A percentile compares a stretch with the other conserved stretches of the same genome.
phyloP scores from a whole-genome alignment of 495 filamentous ascomycete species.

The Annulohypoxylon maeteangense region DNA sequence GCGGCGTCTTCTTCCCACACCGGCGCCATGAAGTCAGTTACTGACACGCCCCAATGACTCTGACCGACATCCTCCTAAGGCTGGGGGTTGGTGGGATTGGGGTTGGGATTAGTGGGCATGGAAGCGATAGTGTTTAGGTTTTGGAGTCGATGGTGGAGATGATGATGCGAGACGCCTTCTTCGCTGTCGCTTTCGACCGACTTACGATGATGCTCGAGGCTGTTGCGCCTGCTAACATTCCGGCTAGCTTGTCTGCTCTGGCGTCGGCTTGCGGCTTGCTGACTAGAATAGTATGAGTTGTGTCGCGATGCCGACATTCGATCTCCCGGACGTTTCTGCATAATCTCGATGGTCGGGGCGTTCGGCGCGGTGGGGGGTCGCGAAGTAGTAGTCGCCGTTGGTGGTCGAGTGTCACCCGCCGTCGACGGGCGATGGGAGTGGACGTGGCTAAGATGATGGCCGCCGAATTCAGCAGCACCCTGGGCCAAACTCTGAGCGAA shows the following conservation, averaged over 20 bases:
- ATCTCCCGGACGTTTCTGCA: slow-evolving; percentile 40
- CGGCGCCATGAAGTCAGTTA: not conserved
- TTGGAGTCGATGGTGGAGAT: slow-evolving; percentile 36
- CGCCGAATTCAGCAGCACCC: slow-evolving; percentile 58
- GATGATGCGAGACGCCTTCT: slow-evolving; percentile 33
- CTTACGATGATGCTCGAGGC: slow-evolving; percentile 27
- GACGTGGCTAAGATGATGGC: slow-evolving; percentile 38
- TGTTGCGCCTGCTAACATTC: slow-evolving; percentile 40
- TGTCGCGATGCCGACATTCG: slow-evolving; percentile 42
- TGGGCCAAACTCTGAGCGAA: slow-evolving; percentile 78
- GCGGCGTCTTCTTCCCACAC: slow-evolving; percentile 9
- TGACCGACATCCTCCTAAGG: slow-evolving; percentile 2
- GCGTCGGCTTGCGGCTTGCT: slow-evolving; percentile 43
- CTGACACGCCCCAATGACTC: not conserved
- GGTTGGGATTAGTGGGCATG: slow-evolving; percentile 17
- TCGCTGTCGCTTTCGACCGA: slow-evolving; percentile 30
- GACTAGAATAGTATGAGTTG: slow-evolving; percentile 44
- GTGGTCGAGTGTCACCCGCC: slow-evolving; percentile 25
- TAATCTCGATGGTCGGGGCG: slow-evolving; percentile 26
- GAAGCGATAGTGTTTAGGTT: slow-evolving; percentile 42
- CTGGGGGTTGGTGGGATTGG: not conserved
- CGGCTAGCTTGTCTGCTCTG: slow-evolving; percentile 44
- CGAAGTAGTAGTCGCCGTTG: slow-evolving; percentile 25
- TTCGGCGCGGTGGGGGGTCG: slow-evolving; percentile 31
- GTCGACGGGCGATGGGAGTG: slow-evolving; percentile 36